Evolutionary conservation across 345 rosid genomes (phyloP), one percentile per base, ranked within the genome.

Genomic region (Citrus glauca): DNA sequence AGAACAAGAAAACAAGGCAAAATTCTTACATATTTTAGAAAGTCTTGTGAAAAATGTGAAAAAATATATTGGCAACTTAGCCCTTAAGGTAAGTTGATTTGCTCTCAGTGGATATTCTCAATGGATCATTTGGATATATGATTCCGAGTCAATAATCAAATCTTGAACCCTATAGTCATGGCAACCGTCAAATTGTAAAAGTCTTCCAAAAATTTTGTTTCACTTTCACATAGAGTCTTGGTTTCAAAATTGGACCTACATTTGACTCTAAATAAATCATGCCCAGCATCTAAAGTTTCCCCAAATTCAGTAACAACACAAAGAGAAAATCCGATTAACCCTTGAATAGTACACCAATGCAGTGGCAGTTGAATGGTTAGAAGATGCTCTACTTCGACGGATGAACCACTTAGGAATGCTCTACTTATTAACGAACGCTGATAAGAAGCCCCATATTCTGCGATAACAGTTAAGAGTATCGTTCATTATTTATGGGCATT

Each of bases 281-380:
- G 48, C 48, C 11, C 13, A 40, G 48, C 81, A 57, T 68, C 27
- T 61, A 76, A 70, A 8, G 1, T 13, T 60, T 78, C 73, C 19
- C 69, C 66, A 64, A 81, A 85, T 69, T 80, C 53, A 57, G 75
- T 66, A 56, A 81, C 85, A 5, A 61, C 70, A 32, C 82, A 81
- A 20, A 86, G 50, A 56, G 78, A 76, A 57, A 84, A 79, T 50
- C 84, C 87, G 10, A 79, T 68, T 45, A 86, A 83, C 67, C 69
- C 63, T 45, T 55, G 67, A 73, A 7, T 7, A 7, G 74, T 78
- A 80, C 66, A 53, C 84, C 76, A 83, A 71, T 10, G 48, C 14
- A 40, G 48, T 10, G 83, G 72, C 66, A 85, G 69, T 69, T 82
- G 78, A 61, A 85, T 78, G 28, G 76, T 84, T 77, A 82, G 71